Evolutionary conservation across 768 basidiomycete genomes (phyloP).

Genomic region (Arthromyces matolae): DNA sequence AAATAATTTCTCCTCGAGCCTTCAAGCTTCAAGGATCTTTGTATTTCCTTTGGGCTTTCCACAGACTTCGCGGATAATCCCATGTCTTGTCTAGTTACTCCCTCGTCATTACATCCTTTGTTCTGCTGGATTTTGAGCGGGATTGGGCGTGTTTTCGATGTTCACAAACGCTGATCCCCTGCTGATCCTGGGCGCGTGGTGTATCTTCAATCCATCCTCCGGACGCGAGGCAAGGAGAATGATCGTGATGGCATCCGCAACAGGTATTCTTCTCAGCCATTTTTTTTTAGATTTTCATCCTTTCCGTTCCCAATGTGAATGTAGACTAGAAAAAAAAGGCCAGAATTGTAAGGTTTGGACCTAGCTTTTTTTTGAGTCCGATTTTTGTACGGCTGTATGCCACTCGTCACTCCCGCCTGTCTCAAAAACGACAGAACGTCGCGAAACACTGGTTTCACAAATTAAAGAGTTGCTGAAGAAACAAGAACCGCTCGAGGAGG

Average conservation of each 20-base stretch:
- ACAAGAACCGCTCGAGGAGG: slow-evolving; percentile 12
- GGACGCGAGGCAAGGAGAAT: background rate
- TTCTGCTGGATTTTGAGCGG: background rate
- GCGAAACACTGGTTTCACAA: slow-evolving; percentile 40
- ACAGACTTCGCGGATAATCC: background rate
- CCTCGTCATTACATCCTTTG: background rate
- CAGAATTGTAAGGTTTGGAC: too few species aligned
- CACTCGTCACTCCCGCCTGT: slow-evolving; percentile 56
- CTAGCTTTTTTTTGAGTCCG: too few species aligned
- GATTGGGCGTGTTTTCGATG: background rate
- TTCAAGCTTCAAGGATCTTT: background rate
- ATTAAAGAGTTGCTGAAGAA: slow-evolving; percentile 30
- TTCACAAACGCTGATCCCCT: background rate
- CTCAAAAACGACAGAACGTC: slow-evolving; percentile 39
- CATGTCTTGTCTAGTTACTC: background rate
- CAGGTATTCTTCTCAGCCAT: background rate
- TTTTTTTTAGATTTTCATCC: too few species aligned
- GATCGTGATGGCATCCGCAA: background rate
- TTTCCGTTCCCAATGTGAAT: too few species aligned
- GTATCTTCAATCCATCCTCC: background rate
- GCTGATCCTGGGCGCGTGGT: too few species aligned
- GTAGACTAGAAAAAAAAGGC: too few species aligned
- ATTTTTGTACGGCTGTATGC: too few species aligned
- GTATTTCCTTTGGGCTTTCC: background rate
- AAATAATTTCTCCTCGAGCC: background rate